Evolutionary conservation across 2,329 filamentous ascomycete species (phyloP).

Genomic region (Apiospora phragmitis): DNA sequence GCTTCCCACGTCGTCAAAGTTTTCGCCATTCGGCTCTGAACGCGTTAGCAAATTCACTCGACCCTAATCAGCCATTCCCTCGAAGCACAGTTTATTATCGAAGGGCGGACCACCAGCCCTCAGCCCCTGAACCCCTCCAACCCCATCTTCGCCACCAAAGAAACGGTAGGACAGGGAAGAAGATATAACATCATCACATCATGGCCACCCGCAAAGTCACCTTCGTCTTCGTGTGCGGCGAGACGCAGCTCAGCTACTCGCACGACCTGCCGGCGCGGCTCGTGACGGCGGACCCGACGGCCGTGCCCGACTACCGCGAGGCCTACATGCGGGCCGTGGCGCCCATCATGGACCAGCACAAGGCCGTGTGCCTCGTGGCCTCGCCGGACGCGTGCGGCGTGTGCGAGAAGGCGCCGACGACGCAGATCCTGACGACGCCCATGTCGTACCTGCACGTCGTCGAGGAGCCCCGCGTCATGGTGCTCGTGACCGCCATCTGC

Average conservation of each 20-base stretch:
- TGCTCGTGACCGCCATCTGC: slow-evolving; percentile 14
- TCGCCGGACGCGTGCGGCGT: slow-evolving; percentile 4
- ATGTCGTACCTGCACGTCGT: slow-evolving; percentile 15
- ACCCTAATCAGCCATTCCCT: not conserved
- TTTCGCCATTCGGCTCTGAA: not conserved
- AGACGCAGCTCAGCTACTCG: slow-evolving; percentile 7
- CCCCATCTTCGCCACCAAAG: not conserved
- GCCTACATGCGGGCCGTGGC: slow-evolving; percentile 12
- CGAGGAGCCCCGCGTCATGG: slow-evolving; percentile 11
- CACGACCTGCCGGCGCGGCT: slow-evolving; percentile 13
- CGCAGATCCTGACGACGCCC: slow-evolving; percentile 13
- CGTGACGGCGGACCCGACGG: not conserved
- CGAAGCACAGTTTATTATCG: too few species aligned
- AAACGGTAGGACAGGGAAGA: not conserved
- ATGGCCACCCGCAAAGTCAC: slow-evolving; percentile 13
- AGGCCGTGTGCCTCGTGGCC: slow-evolving; percentile 12
- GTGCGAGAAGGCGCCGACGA: slow-evolving; percentile 9
- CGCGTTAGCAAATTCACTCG: not conserved
- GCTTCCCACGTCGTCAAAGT: not conserved
- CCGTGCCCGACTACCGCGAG: slow-evolving; percentile 8
- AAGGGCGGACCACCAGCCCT: too few species aligned
- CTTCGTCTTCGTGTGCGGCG: slow-evolving; percentile 14
- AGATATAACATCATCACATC: not conserved
- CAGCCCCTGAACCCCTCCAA: too few species aligned
- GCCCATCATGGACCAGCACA: slow-evolving; percentile 14